Evolutionary conservation across 2,329 filamentous ascomycete genomes (phyloP).

Genomic region (Colletotrichum theobromicola): DNA sequence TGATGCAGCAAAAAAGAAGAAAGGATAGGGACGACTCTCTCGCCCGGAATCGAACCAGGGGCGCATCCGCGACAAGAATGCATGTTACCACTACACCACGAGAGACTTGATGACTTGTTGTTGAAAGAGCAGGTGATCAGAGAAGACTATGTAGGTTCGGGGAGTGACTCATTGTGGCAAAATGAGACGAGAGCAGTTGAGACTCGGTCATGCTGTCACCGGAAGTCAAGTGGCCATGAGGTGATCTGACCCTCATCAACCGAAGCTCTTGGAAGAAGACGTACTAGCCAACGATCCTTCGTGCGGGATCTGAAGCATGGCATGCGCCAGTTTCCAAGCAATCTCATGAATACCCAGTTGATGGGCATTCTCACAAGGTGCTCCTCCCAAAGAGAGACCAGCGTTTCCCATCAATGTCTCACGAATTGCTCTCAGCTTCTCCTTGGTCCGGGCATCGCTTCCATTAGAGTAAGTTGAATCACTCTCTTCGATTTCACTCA

Average conservation of each 20-base stretch:
- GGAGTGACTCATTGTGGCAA: neutral
- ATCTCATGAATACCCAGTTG: neutral
- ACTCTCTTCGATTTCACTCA: too few relatives aligned
- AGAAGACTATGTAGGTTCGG: neutral
- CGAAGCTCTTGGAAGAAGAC: too few relatives aligned
- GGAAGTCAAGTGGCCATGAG: too few relatives aligned
- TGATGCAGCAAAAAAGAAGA: rapidly evolving
- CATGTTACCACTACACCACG: neutral
- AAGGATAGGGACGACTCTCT: neutral
- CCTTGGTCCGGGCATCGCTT: neutral
- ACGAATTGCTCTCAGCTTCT: too few relatives aligned
- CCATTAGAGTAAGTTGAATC: too few relatives aligned
- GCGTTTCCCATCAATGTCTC: neutral
- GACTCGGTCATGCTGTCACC: too few relatives aligned
- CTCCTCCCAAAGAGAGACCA: neutral
- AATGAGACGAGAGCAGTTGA: neutral
- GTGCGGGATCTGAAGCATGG: neutral
- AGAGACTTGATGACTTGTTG: neutral
- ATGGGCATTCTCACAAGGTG: neutral
- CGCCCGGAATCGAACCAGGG: neutral
- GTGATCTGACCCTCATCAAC: too few relatives aligned
- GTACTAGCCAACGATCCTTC: too few relatives aligned
- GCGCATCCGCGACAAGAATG: neutral
- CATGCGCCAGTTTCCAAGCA: neutral
- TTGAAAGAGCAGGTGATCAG: neutral